These are phyloP conservation scores for Balakata baccata DNA, from an alignment of 345 rosid genomes.

Conservation along the genomic window DNA sequence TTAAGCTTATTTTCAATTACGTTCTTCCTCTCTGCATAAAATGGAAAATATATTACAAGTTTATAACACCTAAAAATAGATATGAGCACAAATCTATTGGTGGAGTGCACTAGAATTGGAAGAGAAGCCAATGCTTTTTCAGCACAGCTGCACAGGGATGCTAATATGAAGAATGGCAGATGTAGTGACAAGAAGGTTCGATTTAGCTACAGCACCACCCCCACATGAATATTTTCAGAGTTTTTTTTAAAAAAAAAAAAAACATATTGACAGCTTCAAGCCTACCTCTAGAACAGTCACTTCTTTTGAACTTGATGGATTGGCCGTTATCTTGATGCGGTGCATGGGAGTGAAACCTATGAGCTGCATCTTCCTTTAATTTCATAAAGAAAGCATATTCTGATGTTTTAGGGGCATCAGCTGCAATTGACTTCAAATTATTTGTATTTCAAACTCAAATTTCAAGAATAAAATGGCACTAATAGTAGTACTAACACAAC, in stretches of 20 bases:
- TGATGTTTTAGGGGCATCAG: slow-evolving; percentile 61
- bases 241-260: not conserved
- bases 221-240: not conserved
- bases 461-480: not conserved
- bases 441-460: not conserved
- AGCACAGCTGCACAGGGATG: not conserved
- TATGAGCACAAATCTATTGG: not conserved
- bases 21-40: slow-evolving; percentile 34
- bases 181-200: not conserved
- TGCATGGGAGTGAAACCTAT: slow-evolving; percentile 17
- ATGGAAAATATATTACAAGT: not conserved
- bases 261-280: slow-evolving; percentile 3
- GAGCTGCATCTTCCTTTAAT: slow-evolving; percentile 43
- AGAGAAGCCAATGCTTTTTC: not conserved
- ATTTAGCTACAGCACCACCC: not conserved
- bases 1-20: slow-evolving; percentile 15
- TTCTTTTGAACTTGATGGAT: slow-evolving; percentile 20
- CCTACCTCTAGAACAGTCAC: slow-evolving; percentile 28
- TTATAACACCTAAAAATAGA: not conserved
- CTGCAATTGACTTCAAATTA: slow-evolving; percentile 31
- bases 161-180: too few relatives aligned
- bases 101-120: not conserved
- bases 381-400: slow-evolving; percentile 76
- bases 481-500: not conserved
- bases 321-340: slow-evolving; percentile 17